Percentiles rank a stretch among this genome's conserved stretches.
Evolutionary conservation across 306 rosid genomes (phyloP).

Genomic region (Pueraria montana): DNA sequence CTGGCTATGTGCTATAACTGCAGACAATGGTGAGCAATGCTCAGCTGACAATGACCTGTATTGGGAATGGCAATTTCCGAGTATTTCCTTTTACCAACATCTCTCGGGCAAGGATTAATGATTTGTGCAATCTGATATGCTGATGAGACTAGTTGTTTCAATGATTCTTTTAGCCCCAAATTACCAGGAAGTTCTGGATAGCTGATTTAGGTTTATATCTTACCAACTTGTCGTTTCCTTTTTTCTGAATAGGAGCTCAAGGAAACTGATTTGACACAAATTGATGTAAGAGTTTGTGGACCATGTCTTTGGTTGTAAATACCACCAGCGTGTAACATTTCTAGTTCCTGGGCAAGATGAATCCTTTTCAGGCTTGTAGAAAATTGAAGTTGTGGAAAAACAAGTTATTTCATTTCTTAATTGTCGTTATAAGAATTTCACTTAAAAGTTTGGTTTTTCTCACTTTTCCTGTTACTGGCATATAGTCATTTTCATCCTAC

Average conservation of each 20-base stretch:
- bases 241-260: constrained; percentile 17
- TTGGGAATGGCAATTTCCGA: constrained; percentile 78
- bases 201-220: constrained; percentile 25
- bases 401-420: constrained; percentile 16
- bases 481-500: constrained; percentile 27
- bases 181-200: constrained; percentile 33
- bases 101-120: constrained; percentile 71
- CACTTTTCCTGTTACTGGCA: not conserved
- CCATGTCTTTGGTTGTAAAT: constrained; percentile 31
- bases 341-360: constrained; percentile 36
- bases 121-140: constrained; percentile 83
- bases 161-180: constrained; percentile 31
- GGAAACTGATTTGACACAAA: constrained; percentile 29
- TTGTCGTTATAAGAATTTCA: not conserved
- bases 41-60: constrained; percentile 88
- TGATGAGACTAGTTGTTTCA: constrained; percentile 49
- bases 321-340: constrained; percentile 33
- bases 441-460: not conserved
- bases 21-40: constrained; percentile 90
- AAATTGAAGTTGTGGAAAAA: constrained; percentile 45
- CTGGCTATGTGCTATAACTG: constrained; percentile 56
- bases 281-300: constrained; percentile 14
- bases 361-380: constrained; percentile 44
- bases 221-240: constrained; percentile 27
- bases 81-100: constrained; percentile 82